phyloP scores from a whole-genome alignment of 768 basidiomycete species.

The Lepiota subincarnata region DNA sequence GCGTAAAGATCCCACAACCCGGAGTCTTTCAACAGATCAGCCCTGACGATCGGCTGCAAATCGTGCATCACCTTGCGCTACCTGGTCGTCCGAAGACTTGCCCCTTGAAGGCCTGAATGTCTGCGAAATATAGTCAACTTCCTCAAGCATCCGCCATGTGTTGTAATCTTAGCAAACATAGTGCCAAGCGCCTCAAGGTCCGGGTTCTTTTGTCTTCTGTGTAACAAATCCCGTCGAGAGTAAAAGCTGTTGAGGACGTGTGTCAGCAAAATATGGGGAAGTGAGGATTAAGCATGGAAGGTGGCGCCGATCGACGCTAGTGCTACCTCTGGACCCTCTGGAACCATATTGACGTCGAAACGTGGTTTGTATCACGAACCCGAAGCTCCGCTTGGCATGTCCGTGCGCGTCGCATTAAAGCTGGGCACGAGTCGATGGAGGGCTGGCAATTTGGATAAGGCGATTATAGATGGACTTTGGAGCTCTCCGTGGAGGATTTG shows the following conservation, averaged over 20 bases:
- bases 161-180: slow-evolving; percentile 64
- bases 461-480: slow-evolving; percentile 53
- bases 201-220: too few relatives aligned
- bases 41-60: slow-evolving; percentile 54
- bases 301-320: slow-evolving; percentile 52
- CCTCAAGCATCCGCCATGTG: slow-evolving; percentile 62
- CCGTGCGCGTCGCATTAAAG: slow-evolving; percentile 59
- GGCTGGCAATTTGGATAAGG: slow-evolving; percentile 66
- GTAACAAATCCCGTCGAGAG: slow-evolving; percentile 62
- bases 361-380: slow-evolving; percentile 66
- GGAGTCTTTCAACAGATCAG: slow-evolving; percentile 59
- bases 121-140: slow-evolving; percentile 44
- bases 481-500: slow-evolving; percentile 42
- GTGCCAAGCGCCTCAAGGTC: slow-evolving; percentile 45
- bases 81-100: slow-evolving; percentile 64
- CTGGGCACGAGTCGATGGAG: slow-evolving; percentile 49
- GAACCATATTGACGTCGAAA: slow-evolving; percentile 68
- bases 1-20: slow-evolving; percentile 64
- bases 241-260: too few relatives aligned
- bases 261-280: slow-evolving; percentile 59
- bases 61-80: slow-evolving; percentile 69
- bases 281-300: slow-evolving; percentile 49
- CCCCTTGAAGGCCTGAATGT: slow-evolving; percentile 29
- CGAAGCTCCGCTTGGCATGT: slow-evolving; percentile 65
- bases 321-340: slow-evolving; percentile 80